These are phyloP conservation scores for Pythium biforme DNA, from an alignment of 352 stramenopile genomes.

Conservation along the genomic window DNA sequence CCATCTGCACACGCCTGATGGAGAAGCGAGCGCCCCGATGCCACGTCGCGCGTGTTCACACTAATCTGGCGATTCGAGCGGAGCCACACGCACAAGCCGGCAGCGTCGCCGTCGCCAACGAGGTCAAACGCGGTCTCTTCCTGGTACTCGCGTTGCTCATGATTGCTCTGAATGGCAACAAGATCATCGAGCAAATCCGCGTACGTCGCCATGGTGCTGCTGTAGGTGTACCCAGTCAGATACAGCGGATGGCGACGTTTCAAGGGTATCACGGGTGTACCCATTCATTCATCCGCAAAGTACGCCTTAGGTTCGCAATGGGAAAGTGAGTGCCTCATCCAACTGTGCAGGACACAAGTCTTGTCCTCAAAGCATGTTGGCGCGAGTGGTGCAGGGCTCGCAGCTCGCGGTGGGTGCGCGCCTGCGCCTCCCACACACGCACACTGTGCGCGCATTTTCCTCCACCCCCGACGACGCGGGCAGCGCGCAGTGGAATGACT, in stretches of 20 bases:
- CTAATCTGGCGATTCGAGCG: conserved; percentile 15
- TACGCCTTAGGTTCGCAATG: conserved; percentile 16
- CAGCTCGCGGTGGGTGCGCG: conserved; percentile 7
- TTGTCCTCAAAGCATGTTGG: conserved; percentile 1
- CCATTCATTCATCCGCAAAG: not conserved
- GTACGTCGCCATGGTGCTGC: conserved; percentile 26
- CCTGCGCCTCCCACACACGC: not conserved
- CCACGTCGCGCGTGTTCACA: conserved; percentile 40
- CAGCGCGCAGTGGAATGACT: conserved; percentile 44
- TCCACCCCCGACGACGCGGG: not conserved
- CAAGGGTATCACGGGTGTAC: not conserved
- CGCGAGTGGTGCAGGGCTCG: conserved; percentile 7
- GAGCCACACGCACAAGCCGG: conserved; percentile 30
- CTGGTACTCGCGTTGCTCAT: conserved; percentile 1
- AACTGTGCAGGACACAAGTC: not conserved
- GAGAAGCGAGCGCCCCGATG: conserved; percentile 49
- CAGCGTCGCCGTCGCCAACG: conserved; percentile 30
- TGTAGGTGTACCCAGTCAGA: not conserved
- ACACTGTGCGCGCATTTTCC: not conserved
- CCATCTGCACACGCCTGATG: conserved; percentile 62
- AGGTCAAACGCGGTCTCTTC: conserved; percentile 30
- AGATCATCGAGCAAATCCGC: conserved; percentile 51
- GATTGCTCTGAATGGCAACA: conserved; percentile 22
- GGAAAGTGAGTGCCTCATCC: not conserved
- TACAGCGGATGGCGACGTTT: not conserved